Percentiles rank a stretch among this genome's conserved stretches.
Conservation (phyloP, 768 basidiomycete species). For the Hortiboletus campestris region DNA sequence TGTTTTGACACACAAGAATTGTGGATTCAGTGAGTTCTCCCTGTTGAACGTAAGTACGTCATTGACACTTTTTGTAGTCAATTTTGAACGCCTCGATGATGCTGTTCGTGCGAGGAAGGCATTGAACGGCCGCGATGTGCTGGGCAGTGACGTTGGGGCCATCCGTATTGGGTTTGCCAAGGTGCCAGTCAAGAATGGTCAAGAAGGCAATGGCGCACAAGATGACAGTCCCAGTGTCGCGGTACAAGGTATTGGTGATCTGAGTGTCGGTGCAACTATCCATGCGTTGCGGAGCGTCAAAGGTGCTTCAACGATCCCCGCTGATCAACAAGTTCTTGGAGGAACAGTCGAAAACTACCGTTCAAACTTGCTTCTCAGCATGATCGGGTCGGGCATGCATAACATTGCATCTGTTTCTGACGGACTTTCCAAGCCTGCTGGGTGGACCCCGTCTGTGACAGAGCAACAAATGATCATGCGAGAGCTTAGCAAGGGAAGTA, state of each 20-base stretch:
- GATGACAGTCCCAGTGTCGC: slow-evolving; percentile 65
- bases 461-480: slow-evolving; percentile 98
- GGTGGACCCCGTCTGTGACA: slow-evolving; percentile 74
- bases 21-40: slow-evolving; percentile 72
- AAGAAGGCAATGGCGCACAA: slow-evolving; percentile 54
- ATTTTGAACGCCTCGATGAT: slow-evolving; percentile 96
- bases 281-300: slow-evolving; percentile 84
- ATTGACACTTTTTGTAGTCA: slow-evolving; percentile 50
- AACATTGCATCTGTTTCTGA: slow-evolving; percentile 54
- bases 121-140: slow-evolving; percentile 91
- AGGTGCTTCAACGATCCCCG: slow-evolving; percentile 88
- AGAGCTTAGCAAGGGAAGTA: slow-evolving; percentile 76
- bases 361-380: slow-evolving; percentile 84
- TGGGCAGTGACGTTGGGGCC: slow-evolving; percentile 94
- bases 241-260: slow-evolving; percentile 79
- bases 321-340: slow-evolving; percentile 90
- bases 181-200: slow-evolving; percentile 87
- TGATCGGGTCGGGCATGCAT: slow-evolving; percentile 78
- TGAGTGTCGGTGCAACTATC: slow-evolving; percentile 86
- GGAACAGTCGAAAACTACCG: slow-evolving; percentile 94
- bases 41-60: not conserved
- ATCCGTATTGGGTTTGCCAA: slow-evolving; percentile 97
- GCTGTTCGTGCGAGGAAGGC: slow-evolving; percentile 95
- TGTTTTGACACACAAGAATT: slow-evolving; percentile 96
- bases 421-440: slow-evolving; percentile 56